Base-by-base conservation (phyloP, 139 green algal genomes). In the Pleodorina starrii region DNA sequence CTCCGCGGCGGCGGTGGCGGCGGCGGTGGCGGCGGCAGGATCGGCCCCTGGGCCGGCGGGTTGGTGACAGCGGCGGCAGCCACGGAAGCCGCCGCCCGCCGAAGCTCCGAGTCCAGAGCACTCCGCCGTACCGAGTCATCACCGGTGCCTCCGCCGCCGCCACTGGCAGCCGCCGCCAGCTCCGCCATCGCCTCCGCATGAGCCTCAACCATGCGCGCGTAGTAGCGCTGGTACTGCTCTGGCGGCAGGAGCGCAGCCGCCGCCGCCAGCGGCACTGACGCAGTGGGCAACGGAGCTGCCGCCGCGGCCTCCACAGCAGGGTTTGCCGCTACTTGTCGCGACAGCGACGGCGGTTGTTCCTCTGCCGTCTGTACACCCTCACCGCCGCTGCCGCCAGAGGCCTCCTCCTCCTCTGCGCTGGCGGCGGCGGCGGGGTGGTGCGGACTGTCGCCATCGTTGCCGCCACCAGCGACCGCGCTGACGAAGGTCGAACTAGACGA, bases 171-270 rank as follows among this genome's bases (percentile, higher is more conserved):
- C 40, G 59, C 40, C 40, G 80, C 43, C 43, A 87, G 81, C 81
- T 87, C 81, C 19, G 81, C 81, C 43, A 87, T 43, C 11, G 63
- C 81, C 43, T 66, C 60, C n/a, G 81, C 81, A n/a, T 87, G 81
- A 21, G 81, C 81, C 32, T 87, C 81, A 6, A 29, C 25, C 63
- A 87, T 87, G 29, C 81, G 81, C 16, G 29, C 32, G 7, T 21
- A 51, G 81, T 87, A 87, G n/a, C 81, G 81, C 27, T 29, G n/a
- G 63, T 69, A 87, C 44, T 87, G 63, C 0, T 38, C 27, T 16
- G 81, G 81, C n/a, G 63, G 43, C 81, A 87, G n/a, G 42, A 78
- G 32, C 32, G 81, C 63, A 1, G 81, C 81, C 38, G 81, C 81
- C 27, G 81, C 81, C n/a, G 81, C 63, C 43, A 81, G 73, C 27